A percentile compares a stretch with the other conserved stretches of the same genome.
phyloP scores from a whole-genome alignment of 129 eudicot species.

The Sambucus nigra region DNA sequence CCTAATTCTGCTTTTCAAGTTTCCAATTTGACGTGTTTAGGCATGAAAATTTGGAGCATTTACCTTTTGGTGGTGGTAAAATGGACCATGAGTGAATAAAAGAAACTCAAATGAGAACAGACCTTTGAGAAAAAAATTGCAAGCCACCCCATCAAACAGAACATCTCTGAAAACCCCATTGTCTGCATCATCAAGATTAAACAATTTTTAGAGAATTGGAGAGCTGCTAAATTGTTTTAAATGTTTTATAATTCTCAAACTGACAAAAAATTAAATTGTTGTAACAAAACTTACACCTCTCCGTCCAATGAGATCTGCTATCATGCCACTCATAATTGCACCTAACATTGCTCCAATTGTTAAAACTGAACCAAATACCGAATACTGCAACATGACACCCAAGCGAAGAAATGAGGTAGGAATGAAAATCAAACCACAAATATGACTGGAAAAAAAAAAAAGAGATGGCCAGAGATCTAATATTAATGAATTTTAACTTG shows the following conservation, averaged over 20 bases:
- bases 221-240: neutral
- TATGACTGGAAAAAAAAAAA: no score
- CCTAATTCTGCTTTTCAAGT: no score
- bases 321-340: constrained; percentile 71
- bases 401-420: constrained; percentile 5
- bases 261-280: constrained; percentile 1
- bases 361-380: constrained; percentile 81
- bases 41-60: no score
- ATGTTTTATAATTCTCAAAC: neutral
- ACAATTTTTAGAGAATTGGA: neutral
- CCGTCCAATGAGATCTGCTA: constrained; percentile 73
- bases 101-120: constrained; percentile 8
- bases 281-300: constrained; percentile 47
- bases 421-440: neutral
- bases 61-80: neutral
- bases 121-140: constrained; percentile 69
- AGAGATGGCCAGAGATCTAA: neutral
- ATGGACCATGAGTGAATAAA: neutral
- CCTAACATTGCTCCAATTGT: constrained; percentile 90
- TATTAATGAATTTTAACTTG: neutral
- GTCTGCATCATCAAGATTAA: constrained; percentile 37
- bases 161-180: constrained; percentile 66
- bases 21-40: no score
- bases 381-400: constrained; percentile 44
- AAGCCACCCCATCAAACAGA: constrained; percentile 67